Conservation (phyloP, 805 yeast genomes). For the Saturnispora sanitii region DNA sequence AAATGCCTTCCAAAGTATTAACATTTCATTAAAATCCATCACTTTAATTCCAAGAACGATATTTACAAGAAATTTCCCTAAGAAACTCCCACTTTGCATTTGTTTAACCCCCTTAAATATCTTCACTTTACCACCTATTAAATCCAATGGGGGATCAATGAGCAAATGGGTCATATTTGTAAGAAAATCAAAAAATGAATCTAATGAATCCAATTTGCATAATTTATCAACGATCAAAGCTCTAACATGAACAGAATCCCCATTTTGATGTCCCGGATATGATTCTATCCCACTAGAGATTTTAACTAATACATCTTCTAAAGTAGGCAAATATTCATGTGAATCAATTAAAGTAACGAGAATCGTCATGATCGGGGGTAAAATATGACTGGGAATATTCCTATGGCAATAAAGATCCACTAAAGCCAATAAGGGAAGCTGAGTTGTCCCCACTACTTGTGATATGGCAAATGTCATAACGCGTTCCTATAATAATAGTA, state of each 20-base stretch:
- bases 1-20: constrained; percentile 34
- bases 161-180: constrained; percentile 25
- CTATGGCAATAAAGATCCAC: constrained; percentile 38
- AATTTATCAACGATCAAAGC: constrained; percentile 16
- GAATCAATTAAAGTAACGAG: constrained; percentile 34
- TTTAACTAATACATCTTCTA: constrained; percentile 15
- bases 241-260: not conserved
- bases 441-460: constrained; percentile 42
- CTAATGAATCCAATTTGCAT: constrained; percentile 42
- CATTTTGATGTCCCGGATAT: constrained; percentile 18
- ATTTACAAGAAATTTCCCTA: constrained; percentile 37
- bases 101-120: constrained; percentile 12
- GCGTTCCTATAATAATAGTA: constrained; percentile 1
- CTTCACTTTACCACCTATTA: constrained; percentile 11
- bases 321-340: constrained; percentile 17
- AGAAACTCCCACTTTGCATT: constrained; percentile 31
- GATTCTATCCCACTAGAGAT: constrained; percentile 19
- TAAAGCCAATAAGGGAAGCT: constrained; percentile 39
- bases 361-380: constrained; percentile 32
- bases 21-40: constrained; percentile 38
- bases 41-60: constrained; percentile 33
- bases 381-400: constrained; percentile 29
- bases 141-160: constrained; percentile 20
- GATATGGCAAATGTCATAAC: constrained; percentile 22
- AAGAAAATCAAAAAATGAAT: constrained; percentile 34